These are phyloP conservation scores for Pichia sp. DNA, from an alignment of 1,139 yeast species.

Conservation along the genomic window DNA sequence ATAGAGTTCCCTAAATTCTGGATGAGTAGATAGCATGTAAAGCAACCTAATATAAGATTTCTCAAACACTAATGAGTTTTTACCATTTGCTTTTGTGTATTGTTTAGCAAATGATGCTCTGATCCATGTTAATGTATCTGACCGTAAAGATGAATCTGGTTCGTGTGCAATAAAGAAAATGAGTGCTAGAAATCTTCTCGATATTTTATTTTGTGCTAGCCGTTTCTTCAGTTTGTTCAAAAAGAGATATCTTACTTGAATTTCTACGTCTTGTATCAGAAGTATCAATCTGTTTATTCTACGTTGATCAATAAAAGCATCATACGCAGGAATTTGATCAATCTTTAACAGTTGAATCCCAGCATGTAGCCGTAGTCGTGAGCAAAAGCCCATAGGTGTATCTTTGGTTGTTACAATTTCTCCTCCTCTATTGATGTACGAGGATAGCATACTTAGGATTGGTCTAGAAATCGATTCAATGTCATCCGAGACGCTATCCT, in stretches of 20 bases:
- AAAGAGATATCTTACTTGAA: slow-evolving; percentile 53
- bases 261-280: slow-evolving; percentile 63
- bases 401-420: slow-evolving; percentile 57
- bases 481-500: slow-evolving; percentile 35
- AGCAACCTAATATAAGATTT: slow-evolving; percentile 62
- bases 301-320: slow-evolving; percentile 47
- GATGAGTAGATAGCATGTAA: slow-evolving; percentile 72
- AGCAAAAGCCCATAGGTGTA: slow-evolving; percentile 60
- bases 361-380: slow-evolving; percentile 62
- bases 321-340: slow-evolving; percentile 53
- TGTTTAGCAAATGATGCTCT: slow-evolving; percentile 51
- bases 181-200: slow-evolving; percentile 63
- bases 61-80: slow-evolving; percentile 51
- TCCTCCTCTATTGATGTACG: slow-evolving; percentile 75
- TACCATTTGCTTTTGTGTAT: slow-evolving; percentile 14
- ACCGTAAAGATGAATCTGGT: slow-evolving; percentile 48
- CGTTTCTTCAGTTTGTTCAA: slow-evolving; percentile 48
- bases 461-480: slow-evolving; percentile 49
- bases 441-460: slow-evolving; percentile 59
- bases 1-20: slow-evolving; percentile 51
- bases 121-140: slow-evolving; percentile 66
- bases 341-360: slow-evolving; percentile 63
- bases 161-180: slow-evolving; percentile 76
- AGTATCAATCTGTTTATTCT: slow-evolving; percentile 52
- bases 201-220: slow-evolving; percentile 49